Percentiles rank a stretch among this genome's conserved stretches.
Conservation (phyloP, 257 asterid species). For the Capsicum chinense region DNA sequence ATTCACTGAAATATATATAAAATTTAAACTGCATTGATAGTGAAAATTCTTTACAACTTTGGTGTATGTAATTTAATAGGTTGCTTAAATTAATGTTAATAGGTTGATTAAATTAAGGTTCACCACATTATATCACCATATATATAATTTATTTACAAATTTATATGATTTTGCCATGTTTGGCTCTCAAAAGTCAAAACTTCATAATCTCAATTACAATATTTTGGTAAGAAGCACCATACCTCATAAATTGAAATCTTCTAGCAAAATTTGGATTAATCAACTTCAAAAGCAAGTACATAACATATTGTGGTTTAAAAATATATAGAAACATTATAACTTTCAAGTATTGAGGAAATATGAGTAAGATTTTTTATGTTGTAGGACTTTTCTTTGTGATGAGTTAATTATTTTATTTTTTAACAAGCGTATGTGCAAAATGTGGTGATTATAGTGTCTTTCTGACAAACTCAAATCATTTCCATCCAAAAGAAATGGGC, state of each 20-base stretch:
- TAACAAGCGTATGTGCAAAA: not conserved
- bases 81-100: not conserved
- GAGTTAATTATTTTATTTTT: not conserved
- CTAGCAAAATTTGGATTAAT: fast-evolving
- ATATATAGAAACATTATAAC: not conserved
- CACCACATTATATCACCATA: not conserved
- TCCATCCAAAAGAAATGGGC: slow-evolving; percentile 6
- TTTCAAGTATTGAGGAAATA: not conserved
- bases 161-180: not conserved
- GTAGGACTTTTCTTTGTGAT: not conserved
- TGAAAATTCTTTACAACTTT: not conserved
- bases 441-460: not conserved
- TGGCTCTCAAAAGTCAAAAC: not conserved
- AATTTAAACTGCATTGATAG: not conserved
- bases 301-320: not conserved
- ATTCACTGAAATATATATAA: not conserved
- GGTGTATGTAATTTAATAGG: not conserved
- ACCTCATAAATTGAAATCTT: not conserved
- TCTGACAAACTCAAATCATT: slow-evolving; percentile 14
- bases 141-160: not conserved
- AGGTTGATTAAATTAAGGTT: not conserved
- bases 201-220: not conserved
- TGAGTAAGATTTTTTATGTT: not conserved
- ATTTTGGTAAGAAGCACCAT: not conserved
- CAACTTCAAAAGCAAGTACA: not conserved